Base-by-base conservation (phyloP, 768 basidiomycete species). In the Heimioporus sp. region DNA sequence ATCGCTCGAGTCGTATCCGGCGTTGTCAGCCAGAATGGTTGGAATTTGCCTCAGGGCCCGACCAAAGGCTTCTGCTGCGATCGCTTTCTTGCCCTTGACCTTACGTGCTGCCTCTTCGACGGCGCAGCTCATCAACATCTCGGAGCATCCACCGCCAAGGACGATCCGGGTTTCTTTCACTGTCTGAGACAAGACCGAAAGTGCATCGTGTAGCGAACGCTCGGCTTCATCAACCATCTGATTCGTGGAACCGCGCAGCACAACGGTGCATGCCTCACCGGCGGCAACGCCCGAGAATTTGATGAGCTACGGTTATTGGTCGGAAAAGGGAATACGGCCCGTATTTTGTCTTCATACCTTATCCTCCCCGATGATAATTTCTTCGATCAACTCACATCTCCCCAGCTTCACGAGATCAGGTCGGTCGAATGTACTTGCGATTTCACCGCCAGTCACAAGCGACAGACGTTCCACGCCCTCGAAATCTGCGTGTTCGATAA, bases 201-300 rank as follows among this genome's bases (percentile, higher is more conserved):
- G 86, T 4, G 97, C 97, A 59, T 99, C 97, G 65, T 98, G 97
- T 41, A 99, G 75, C 1, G 96, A 98, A 11, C 97, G 87, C 64
- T 98, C 97, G 2, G 97, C 97, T 69, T 99, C 97, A 62, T 98
- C 97, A 21, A 99, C 88, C 96, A 99, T 99, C 68, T 99, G 97
- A 55, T 87, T 88, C 19, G 97, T 98, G 36, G 95, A 97, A 13
- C 97, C 97, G 34, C 97, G 90, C 9, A 99, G 81, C 28, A 99
- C 96, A 47, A 98, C 94, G 0, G 97, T 99, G 69, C 97, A 98
- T 19, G 97, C 97, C 71, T 96, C 86, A 12, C 96, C 96, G 17
- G 96, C 94, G 12, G 95, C 94, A 38, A 99, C 96, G 39, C 97
- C 97, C 10, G 97, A 98, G 79, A 99, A 99, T 74, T 98, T 99